Conservation (phyloP, 2,329 filamentous ascomycete genomes). For the Paecilomyces sp. region DNA sequence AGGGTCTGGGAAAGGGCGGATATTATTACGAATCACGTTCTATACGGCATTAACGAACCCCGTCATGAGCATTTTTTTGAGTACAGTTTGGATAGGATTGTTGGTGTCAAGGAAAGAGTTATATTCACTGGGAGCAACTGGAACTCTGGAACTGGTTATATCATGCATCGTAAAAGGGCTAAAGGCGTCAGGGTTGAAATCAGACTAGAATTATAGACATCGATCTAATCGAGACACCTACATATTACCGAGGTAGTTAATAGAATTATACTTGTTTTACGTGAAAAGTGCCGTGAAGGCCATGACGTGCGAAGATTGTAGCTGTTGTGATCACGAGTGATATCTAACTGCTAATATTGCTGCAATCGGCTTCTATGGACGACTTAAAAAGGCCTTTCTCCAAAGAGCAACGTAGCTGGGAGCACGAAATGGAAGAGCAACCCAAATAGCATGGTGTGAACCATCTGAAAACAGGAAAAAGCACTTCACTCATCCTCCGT, state of each 20-base stretch:
- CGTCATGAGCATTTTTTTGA: not conserved
- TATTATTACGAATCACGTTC: not conserved
- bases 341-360: too few relatives aligned
- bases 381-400: too few relatives aligned
- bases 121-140: not conserved
- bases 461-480: not conserved
- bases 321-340: too few relatives aligned
- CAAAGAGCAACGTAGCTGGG: not conserved
- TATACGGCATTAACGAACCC: not conserved
- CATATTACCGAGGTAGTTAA: too few relatives aligned
- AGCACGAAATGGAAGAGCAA: not conserved
- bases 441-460: not conserved
- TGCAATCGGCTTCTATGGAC: too few relatives aligned
- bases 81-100: not conserved
- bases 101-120: not conserved
- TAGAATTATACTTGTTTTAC: too few relatives aligned
- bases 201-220: too few relatives aligned
- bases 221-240: too few relatives aligned
- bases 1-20: constrained; percentile 1
- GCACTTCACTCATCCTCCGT: not conserved
- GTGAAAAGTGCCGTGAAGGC: too few relatives aligned
- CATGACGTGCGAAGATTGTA: too few relatives aligned
- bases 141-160: not conserved
- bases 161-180: not conserved
- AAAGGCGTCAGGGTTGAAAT: too few relatives aligned